Percentiles rank a stretch among this genome's conserved stretches.
These are phyloP conservation scores for Globisporangium camurandrum DNA, from an alignment of 352 stramenopile genomes.

Conservation along the genomic window DNA sequence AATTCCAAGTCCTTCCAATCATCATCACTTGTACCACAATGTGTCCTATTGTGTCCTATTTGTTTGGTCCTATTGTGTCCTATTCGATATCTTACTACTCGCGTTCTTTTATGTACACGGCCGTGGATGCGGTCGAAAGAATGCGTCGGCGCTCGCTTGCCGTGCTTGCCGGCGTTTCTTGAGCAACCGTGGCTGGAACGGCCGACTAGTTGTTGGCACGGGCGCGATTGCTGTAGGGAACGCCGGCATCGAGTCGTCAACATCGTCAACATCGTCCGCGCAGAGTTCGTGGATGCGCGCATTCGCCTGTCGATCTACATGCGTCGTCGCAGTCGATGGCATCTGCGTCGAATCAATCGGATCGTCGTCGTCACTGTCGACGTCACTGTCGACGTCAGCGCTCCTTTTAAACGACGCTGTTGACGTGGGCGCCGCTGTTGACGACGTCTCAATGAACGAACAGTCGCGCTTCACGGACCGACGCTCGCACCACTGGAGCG, in stretches of 20 bases:
- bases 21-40: no score
- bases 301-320: background rate
- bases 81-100: background rate
- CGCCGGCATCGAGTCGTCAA: background rate
- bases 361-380: conserved; percentile 8
- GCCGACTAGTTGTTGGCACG: background rate
- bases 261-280: background rate
- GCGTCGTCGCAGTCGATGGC: background rate
- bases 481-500: conserved; percentile 12
- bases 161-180: conserved; percentile 14
- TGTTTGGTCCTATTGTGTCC: background rate
- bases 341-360: background rate
- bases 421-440: background rate
- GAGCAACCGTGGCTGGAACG: conserved; percentile 10
- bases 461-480: conserved; percentile 18
- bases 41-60: no score
- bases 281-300: background rate
- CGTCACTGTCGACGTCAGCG: no score
- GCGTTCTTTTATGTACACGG: background rate
- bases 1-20: no score
- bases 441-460: conserved; percentile 11
- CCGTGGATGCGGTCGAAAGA: conserved; percentile 7
- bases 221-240: background rate
- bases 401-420: no score
- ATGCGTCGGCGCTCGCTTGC: conserved; percentile 7